A percentile compares a stretch with the other conserved stretches of the same genome.
Evolutionary conservation across 768 basidiomycete genomes (phyloP).

Genomic region (Kwoniella botswanensis): DNA sequence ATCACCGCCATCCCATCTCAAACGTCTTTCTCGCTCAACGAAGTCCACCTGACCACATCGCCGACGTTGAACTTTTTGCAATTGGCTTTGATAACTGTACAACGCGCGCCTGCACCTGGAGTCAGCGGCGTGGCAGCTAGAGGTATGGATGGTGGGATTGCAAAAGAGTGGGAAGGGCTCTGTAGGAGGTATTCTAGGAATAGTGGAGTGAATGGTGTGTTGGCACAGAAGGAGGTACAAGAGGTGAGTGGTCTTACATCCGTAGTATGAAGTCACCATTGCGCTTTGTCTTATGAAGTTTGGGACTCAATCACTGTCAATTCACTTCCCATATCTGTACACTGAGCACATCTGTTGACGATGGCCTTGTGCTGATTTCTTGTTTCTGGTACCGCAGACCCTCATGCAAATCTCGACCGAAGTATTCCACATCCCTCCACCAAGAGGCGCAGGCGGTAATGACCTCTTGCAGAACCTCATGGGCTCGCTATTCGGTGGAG

Average conservation of each 20-base stretch:
- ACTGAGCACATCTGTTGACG: no score
- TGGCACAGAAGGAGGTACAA: conserved; percentile 40
- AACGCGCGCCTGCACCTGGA: conserved; percentile 63
- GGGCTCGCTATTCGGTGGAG: conserved; percentile 84
- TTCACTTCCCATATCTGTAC: no score
- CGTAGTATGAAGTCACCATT: no score
- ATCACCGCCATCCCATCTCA: conserved; percentile 51
- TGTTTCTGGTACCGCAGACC: conserved; percentile 18
- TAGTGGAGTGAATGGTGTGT: conserved; percentile 69
- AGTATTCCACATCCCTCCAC: conserved; percentile 86
- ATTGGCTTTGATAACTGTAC: conserved; percentile 83
- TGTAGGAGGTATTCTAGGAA: conserved; percentile 81
- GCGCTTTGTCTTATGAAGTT: no score
- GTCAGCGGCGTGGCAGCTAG: conserved; percentile 78
- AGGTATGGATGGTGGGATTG: conserved; percentile 68
- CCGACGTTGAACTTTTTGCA: conserved; percentile 85
- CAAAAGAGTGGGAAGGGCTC: conserved; percentile 72
- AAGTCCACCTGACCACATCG: conserved; percentile 77
- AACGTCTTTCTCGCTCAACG: conserved; percentile 53
- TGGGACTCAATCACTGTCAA: no score
- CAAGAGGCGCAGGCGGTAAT: conserved; percentile 65
- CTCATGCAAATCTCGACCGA: conserved; percentile 58
- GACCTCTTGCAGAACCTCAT: conserved; percentile 90
- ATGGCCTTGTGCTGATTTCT: no score
- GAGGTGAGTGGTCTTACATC: conserved; percentile 45